Evolutionary conservation across 2,329 filamentous ascomycete species (phyloP), one percentile per base, ranked within the genome.

Genomic region (Dothistroma septosporum): DNA sequence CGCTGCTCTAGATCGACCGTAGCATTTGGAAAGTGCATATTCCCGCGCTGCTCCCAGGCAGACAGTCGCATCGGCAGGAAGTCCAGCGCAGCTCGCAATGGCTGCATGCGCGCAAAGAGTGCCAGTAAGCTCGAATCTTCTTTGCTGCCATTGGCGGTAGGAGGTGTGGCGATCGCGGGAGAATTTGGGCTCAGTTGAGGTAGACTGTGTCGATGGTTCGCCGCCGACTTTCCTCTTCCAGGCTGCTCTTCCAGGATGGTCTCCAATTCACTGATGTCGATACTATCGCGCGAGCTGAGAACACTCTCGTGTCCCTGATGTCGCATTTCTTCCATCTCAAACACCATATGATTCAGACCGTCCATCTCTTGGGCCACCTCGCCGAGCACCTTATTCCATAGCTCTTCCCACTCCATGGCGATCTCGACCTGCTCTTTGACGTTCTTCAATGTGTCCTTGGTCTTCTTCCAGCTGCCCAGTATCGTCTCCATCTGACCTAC

Each of bases 361-460:
- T 94, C 90, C 72, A 92, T 87, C 76, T 99, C 94, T 64, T 88
- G 86, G 56, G 92, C 90, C 63, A 97, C 96, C 73, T 97, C 93
- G 49, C 92, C 93, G 2, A 99, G 80, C 2, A 97, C 93, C 65
- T 85, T 91, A 69, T 91, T 91, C 93, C 94, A 97, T 37, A 99
- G 81, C 76, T 97, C 92, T 75, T 97, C 92, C 93, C 93, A 99
- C 73, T 99, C 94, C 92, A 97, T 96, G 52, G 94, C 94, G 61
- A 96, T 87, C 75, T 97, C 94, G 19, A 99, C 93, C 72, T 97
- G 93, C 53, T 85, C 85, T 73, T 96, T 96, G 59, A 96, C 89
- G 28, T 78, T 87, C 64, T 88, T 89, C 55, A 99, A 79, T 1
- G 89, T 88, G 47, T 80, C 81, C 69, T 91, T 89, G 69, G 97